Evolutionary conservation across 768 basidiomycete genomes (phyloP), one percentile per base, ranked within the genome.

Genomic region (Austroboletus eburneus): DNA sequence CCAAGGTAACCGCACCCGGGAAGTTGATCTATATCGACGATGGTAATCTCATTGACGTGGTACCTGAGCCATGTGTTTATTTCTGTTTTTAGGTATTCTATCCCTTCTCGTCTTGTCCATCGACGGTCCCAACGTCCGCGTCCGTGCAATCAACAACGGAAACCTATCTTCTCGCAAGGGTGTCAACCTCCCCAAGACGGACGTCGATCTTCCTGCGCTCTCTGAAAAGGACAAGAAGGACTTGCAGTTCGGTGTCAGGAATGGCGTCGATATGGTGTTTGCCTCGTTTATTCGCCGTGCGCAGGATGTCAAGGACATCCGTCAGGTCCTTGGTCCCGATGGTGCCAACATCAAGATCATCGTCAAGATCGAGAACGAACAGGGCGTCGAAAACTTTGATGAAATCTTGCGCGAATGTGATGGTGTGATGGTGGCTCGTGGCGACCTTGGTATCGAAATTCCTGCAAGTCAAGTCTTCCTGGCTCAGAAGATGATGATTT

Each of bases 401-500:
- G 94, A 98, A 70, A 99, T 99, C 61, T 69, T 99, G 60, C 83
- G 78, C 59, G 96, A 87, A 67, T 80, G 87, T 24, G 96, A 99
- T 65, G 96, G 96, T 74, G 96, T 99, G 57, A 99, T 99, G 96
- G 96, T 99, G 55, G 96, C 96, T 55, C 91, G 96, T 72, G 96
- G 96, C 69, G 96, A 99, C 67, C 78, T 99, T 42, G 96, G 96
- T 68, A 99, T 99, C 61, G 96, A 99, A 72, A 99, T 99, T 58
- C 96, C 96, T n/a, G 92, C 96, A 36, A 89, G 87, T 61, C 96
- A 98, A 64, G 96, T 99, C 37, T 99, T 99, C 79, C 76, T 98
- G 60, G 96, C 96, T 8, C 96, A 99, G 69, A 99, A 99, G 76
- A 98, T 98, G 95, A 99, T 99, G 94, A 99, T 98, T 59, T 83